Conservation (phyloP, 1,139 yeast genomes). For the Yamadazyma jaroonii region DNA sequence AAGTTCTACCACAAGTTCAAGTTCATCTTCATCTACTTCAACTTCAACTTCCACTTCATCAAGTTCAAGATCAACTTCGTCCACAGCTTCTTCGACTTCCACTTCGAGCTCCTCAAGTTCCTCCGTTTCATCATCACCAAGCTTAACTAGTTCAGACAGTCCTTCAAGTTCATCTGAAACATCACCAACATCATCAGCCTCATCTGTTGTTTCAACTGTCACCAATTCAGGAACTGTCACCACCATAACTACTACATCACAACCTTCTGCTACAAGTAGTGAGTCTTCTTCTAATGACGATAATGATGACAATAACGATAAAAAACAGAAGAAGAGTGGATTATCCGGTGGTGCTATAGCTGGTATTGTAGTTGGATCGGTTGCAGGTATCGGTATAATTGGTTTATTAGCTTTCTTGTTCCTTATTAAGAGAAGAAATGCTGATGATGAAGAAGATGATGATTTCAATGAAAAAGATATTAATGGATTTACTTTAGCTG, state of each 20-base stretch:
- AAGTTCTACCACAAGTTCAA: constrained; percentile 7
- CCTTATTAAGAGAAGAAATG: constrained; percentile 37
- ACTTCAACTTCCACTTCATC: constrained; percentile 7
- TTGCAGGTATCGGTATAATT: constrained; percentile 47
- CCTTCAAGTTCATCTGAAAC: constrained; percentile 9
- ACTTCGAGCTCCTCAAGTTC: no score
- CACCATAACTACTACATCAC: constrained; percentile 20
- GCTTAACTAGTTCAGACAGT: not conserved
- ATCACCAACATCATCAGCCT: constrained; percentile 4
- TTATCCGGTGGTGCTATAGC: constrained; percentile 68
- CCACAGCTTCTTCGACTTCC: constrained; percentile 2
- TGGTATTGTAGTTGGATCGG: constrained; percentile 66
- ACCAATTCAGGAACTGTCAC: constrained; percentile 14
- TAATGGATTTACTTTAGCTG: constrained; percentile 27
- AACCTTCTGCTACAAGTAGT: constrained; percentile 10
- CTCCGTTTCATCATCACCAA: not conserved
- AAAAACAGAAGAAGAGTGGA: constrained; percentile 14
- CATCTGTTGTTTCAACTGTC: constrained; percentile 11
- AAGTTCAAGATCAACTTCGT: constrained; percentile 3
- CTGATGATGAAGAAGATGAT: constrained; percentile 33
- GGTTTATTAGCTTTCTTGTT: constrained; percentile 39
- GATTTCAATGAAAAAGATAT: constrained; percentile 27
- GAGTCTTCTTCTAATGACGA: constrained; percentile 7
- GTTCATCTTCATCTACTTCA: constrained; percentile 12
- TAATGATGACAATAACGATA: constrained; percentile 6